Conservation (phyloP, 2,329 filamentous ascomycete species). For the Microcyclosporella mali region DNA sequence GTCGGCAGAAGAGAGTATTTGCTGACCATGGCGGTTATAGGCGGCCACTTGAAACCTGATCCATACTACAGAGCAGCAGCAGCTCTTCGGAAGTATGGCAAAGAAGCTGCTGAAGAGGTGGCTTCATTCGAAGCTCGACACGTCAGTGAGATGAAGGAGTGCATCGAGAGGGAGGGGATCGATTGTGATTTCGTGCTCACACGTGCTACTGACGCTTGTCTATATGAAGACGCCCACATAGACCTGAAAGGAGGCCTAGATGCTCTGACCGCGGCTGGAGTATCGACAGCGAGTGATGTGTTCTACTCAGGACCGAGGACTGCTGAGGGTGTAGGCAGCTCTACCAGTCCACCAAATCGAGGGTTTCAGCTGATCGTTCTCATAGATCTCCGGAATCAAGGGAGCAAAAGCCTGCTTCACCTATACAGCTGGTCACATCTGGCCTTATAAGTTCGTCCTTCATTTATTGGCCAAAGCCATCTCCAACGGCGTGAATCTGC, state of each 20-base stretch:
- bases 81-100: slow-evolving; percentile 23
- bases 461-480: slow-evolving; percentile 21
- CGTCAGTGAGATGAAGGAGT: slow-evolving; percentile 31
- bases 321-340: slow-evolving; percentile 27
- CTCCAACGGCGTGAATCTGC: slow-evolving; percentile 58
- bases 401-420: slow-evolving; percentile 32
- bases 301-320: slow-evolving; percentile 24
- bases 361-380: slow-evolving; percentile 1
- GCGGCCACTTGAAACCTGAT: slow-evolving; percentile 34
- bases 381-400: slow-evolving; percentile 34
- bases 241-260: slow-evolving; percentile 29
- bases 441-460: slow-evolving; percentile 28
- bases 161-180: slow-evolving; percentile 35
- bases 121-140: slow-evolving; percentile 31
- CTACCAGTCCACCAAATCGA: neutral
- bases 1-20: neutral
- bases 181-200: slow-evolving; percentile 44
- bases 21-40: slow-evolving; percentile 3
- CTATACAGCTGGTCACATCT: slow-evolving; percentile 46
- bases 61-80: slow-evolving; percentile 26
- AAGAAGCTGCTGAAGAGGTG: slow-evolving; percentile 29
- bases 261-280: slow-evolving; percentile 24
- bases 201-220: slow-evolving; percentile 36
- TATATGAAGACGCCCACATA: slow-evolving; percentile 23
- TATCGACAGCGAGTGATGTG: slow-evolving; percentile 27